A percentile compares a stretch with the other conserved stretches of the same genome.
These are phyloP conservation scores for Candida loeiensis DNA, from an alignment of 805 yeast genomes.

Conservation along the genomic window DNA sequence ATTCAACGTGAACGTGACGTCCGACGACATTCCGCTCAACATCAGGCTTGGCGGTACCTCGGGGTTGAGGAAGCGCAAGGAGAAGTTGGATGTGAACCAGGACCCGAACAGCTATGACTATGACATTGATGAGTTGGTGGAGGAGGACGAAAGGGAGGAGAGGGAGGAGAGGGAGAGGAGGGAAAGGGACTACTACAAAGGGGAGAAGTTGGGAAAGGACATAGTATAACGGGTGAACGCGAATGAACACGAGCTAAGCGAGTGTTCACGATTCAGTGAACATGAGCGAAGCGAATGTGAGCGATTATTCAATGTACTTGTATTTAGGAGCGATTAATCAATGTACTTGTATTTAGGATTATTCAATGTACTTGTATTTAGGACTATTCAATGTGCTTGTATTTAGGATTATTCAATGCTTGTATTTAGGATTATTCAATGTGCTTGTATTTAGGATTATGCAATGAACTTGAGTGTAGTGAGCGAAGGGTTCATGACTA, in stretches of 20 bases:
- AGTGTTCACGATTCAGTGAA: too few species aligned
- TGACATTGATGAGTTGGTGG: constrained; percentile 42
- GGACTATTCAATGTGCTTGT: too few species aligned
- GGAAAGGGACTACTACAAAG: constrained; percentile 17
- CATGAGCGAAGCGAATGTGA: too few species aligned
- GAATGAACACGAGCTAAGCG: background rate
- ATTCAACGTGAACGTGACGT: constrained; percentile 22
- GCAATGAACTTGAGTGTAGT: too few species aligned
- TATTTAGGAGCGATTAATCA: too few species aligned
- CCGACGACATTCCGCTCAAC: constrained; percentile 36
- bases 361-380: too few species aligned
- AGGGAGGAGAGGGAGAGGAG: constrained; percentile 14
- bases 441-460: too few species aligned
- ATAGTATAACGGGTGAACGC: constrained; percentile 16
- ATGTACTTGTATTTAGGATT: too few species aligned
- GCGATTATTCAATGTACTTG: too few species aligned
- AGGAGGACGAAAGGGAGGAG: constrained; percentile 30
- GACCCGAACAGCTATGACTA: constrained; percentile 43
- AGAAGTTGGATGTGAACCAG: constrained; percentile 31
- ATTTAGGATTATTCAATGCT: too few species aligned
- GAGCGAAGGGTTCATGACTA: too few species aligned
- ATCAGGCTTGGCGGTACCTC: constrained; percentile 8
- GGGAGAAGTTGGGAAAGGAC: constrained; percentile 21
- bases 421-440: too few species aligned
- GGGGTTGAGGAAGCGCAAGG: constrained; percentile 27